Base-by-base conservation (phyloP, 2,329 filamentous ascomycete genomes). In the Arthrobotrys iridis region DNA sequence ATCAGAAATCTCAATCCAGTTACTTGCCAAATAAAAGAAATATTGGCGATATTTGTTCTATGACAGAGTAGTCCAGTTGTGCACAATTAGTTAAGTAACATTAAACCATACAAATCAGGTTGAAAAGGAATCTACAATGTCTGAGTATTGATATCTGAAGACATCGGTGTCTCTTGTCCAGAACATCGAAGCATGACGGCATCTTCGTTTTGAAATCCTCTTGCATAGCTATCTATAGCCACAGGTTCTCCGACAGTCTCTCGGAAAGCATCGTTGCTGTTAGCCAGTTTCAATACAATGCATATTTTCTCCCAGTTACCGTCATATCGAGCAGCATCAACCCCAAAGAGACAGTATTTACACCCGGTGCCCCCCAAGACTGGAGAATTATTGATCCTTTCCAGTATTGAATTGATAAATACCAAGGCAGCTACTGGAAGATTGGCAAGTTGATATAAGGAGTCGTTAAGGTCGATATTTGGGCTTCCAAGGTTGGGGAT, bases 341-440 rank as follows among this genome's bases (percentile, higher is more conserved):
- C 30, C 10, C 28, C 41, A 13, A 26, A 3, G 8, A 71, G 15
- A 24, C 45, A 52, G 13, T 71, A 71, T 33, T 57, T 57, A 22
- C 66, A 71, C 1, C 57, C 57, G 46, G 66, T 63, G 0, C 37
- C 58, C 18, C 63, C 50, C 26, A 71, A n/a, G 3, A 37, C 26
- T 8, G 26, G 11, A 0, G 35, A 26, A 8, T 10, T 2, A 13
- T 71, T 71, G 0, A 71, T 71, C 13, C 63, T 63, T 22, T 57
- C 30, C 20, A 71, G n/a, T 15, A 57, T 20, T 5, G 15, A 15
- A 4, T 63, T 18, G 3, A 46, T 55, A 24, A 62, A 62, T 2
- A 18, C 8, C 3, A 71, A 28, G n/a, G 33, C 45, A 4, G 33
- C 18, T 2, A 30, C n/a, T 11, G 22, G n/a, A 18, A 18, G 63